These are phyloP conservation scores for Colletotrichum navitas DNA, from an alignment of 2,329 filamentous ascomycete genomes.

Conservation along the genomic window DNA sequence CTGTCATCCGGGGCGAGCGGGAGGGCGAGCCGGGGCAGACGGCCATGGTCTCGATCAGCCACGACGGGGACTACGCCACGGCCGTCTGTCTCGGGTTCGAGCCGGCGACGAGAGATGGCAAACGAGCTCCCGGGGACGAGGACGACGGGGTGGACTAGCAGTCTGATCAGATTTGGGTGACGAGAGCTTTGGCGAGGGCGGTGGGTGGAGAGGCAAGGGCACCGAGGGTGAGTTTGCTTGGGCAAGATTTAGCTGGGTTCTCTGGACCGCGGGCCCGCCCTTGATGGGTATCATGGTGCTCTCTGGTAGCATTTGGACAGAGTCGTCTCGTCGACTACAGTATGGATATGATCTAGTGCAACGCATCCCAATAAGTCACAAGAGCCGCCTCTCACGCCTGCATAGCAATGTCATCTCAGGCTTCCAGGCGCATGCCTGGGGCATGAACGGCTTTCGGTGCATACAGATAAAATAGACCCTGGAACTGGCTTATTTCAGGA, in stretches of 20 bases:
- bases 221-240: not conserved
- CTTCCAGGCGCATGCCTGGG: not conserved
- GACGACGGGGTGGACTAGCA: not conserved
- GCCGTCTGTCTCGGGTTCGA: slow-evolving; percentile 72
- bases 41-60: slow-evolving; percentile 84
- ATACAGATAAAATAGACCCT: not conserved
- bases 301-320: not conserved
- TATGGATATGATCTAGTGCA: too few species aligned
- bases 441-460: not conserved
- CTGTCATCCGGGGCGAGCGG: slow-evolving; percentile 53
- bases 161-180: not conserved
- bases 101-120: slow-evolving; percentile 2
- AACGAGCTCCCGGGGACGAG: not conserved
- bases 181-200: not conserved
- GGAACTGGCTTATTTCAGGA: not conserved
- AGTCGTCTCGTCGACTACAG: not conserved
- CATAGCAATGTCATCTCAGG: not conserved
- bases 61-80: slow-evolving; percentile 86
- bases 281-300: not conserved
- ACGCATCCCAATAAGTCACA: too few species aligned
- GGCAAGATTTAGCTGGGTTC: not conserved
- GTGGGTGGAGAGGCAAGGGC: not conserved
- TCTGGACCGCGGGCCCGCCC: not conserved
- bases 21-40: slow-evolving; percentile 59
- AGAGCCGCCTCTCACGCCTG: not conserved